Evolutionary conservation across 2,329 filamentous ascomycete species (phyloP).

Genomic region (Sphaerulina musiva): DNA sequence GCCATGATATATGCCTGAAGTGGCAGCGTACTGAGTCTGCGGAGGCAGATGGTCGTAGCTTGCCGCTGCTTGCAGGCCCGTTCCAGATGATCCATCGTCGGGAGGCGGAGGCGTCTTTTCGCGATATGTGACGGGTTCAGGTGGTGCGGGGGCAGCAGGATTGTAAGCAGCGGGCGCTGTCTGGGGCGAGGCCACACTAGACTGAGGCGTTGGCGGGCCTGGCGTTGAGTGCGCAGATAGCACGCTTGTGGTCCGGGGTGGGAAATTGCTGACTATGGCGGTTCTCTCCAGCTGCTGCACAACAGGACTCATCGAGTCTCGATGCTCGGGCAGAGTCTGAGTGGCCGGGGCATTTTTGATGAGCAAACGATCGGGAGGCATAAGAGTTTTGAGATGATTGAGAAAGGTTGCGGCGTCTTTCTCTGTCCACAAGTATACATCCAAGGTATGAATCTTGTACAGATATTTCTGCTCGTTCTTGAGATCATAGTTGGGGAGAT

Average conservation of each 20-base stretch:
- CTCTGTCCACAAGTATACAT: conserved; percentile 74
- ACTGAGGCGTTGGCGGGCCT: conserved; percentile 29
- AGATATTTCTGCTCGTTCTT: conserved; percentile 71
- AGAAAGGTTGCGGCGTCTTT: conserved; percentile 65
- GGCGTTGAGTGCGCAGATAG: conserved; percentile 34
- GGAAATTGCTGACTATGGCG: conserved; percentile 57
- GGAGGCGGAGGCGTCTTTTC: conserved; percentile 74
- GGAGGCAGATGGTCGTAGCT: conserved; percentile 32
- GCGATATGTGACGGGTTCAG: conserved; percentile 63
- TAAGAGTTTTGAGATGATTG: conserved; percentile 58
- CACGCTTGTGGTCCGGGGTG: conserved; percentile 35
- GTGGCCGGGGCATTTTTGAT: conserved; percentile 59
- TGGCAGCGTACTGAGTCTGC: conserved; percentile 24
- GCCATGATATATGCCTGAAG: conserved; percentile 21
- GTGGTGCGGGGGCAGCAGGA: conserved; percentile 68
- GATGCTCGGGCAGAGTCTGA: conserved; percentile 38
- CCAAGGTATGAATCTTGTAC: conserved; percentile 68
- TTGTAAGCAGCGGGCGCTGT: conserved; percentile 63
- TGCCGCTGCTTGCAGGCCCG: conserved; percentile 38
- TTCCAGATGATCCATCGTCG: conserved; percentile 50
- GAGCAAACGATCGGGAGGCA: conserved; percentile 56
- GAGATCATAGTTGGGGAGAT: conserved; percentile 65
- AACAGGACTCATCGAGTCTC: conserved; percentile 56
- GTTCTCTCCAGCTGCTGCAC: conserved; percentile 68
- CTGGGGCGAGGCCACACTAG: conserved; percentile 18